These are phyloP conservation scores for Nematodospora valgi DNA, from an alignment of 805 yeast species.

Conservation along the genomic window DNA sequence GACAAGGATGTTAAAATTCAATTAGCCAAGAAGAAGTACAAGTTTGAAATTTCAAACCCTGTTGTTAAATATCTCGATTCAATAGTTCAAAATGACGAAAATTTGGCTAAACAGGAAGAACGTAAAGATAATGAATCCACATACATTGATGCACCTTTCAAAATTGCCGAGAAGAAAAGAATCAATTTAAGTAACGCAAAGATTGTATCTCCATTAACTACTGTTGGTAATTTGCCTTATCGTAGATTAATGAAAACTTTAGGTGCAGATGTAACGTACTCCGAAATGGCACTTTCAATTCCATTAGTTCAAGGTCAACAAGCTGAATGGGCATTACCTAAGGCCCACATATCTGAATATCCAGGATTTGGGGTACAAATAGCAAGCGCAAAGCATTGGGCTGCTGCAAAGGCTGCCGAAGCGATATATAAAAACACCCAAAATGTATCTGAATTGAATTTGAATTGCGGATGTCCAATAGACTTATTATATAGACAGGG, in stretches of 20 bases:
- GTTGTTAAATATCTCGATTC: slow-evolving; percentile 65
- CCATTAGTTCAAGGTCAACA: slow-evolving; percentile 88
- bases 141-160: slow-evolving; percentile 77
- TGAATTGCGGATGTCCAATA: slow-evolving; percentile 97
- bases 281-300: slow-evolving; percentile 89
- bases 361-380: slow-evolving; percentile 94
- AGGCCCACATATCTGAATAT: slow-evolving; percentile 76
- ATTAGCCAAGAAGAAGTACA: slow-evolving; percentile 61
- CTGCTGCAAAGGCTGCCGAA: slow-evolving; percentile 91
- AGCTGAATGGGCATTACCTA: slow-evolving; percentile 96
- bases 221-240: slow-evolving; percentile 95
- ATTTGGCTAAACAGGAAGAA: slow-evolving; percentile 32
- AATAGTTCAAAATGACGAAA: slow-evolving; percentile 43
- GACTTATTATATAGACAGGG: slow-evolving; percentile 93
- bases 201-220: slow-evolving; percentile 92
- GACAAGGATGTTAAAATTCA: slow-evolving; percentile 40
- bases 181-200: slow-evolving; percentile 69
- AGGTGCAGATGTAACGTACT: slow-evolving; percentile 90
- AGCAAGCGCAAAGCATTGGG: slow-evolving; percentile 90
- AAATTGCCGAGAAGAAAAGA: slow-evolving; percentile 76
- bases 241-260: slow-evolving; percentile 86
- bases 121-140: slow-evolving; percentile 38
- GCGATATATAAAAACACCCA: slow-evolving; percentile 57
- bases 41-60: slow-evolving; percentile 53
- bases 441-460: slow-evolving; percentile 74